Percentiles rank a stretch among this genome's conserved stretches.
phyloP scores from a whole-genome alignment of 208 protist species.

The Leishmania martiniquensis region DNA sequence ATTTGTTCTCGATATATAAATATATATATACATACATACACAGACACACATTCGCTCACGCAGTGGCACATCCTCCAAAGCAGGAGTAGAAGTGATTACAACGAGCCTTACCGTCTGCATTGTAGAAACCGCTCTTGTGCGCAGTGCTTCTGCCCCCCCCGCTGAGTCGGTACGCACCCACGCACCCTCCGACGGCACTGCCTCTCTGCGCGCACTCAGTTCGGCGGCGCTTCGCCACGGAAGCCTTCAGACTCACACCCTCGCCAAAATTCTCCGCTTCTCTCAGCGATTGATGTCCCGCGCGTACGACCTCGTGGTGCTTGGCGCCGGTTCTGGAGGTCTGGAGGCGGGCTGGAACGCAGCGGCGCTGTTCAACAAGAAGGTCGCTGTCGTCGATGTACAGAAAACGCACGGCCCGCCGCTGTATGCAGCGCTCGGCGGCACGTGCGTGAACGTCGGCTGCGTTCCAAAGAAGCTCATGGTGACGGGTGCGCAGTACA shows the following conservation, averaged over 20 bases:
- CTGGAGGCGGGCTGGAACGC: conserved; percentile 89
- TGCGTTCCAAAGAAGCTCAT: conserved; percentile 92
- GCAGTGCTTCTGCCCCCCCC: too few relatives aligned
- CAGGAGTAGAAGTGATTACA: too few relatives aligned
- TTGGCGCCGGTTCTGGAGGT: conserved; percentile 89
- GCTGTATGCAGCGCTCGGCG: conserved; percentile 77
- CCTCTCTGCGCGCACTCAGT: too few relatives aligned
- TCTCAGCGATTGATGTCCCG: conserved; percentile 53
- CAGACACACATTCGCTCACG: too few relatives aligned
- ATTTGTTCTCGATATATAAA: too few relatives aligned
- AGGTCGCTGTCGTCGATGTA: conserved; percentile 87
- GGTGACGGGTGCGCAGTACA: conserved; percentile 87
- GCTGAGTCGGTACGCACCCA: too few relatives aligned
- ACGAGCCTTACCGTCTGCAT: too few relatives aligned
- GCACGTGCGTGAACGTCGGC: conserved; percentile 89
- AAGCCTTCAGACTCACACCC: background rate
- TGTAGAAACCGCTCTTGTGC: too few relatives aligned
- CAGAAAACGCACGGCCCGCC: conserved; percentile 82
- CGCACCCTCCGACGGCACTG: too few relatives aligned
- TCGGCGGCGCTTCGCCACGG: background rate
- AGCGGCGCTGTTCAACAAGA: conserved; percentile 82
- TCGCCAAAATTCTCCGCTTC: conserved; percentile 58
- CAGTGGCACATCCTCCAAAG: too few relatives aligned
- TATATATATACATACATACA: too few relatives aligned
- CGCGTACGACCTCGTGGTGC: conserved; percentile 89